Evolutionary conservation across 164 flowering plant species (phyloP), one percentile per base, ranked within the genome.

Genomic region (Magnolia sinica): DNA sequence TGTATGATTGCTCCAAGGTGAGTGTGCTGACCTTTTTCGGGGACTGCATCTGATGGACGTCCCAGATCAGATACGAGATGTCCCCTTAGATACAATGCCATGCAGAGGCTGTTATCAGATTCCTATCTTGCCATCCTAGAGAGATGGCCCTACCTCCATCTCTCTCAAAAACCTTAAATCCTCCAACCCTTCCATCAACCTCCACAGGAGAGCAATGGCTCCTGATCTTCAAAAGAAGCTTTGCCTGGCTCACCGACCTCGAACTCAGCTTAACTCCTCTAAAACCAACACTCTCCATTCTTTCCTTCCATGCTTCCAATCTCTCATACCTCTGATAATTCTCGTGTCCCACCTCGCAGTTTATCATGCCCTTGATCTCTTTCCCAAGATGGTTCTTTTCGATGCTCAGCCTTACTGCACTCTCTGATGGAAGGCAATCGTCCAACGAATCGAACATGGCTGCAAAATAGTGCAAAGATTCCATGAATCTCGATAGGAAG

Each of bases 401-500:
- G 20, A 91, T 91, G 68, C 87, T 75, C 70, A 88, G 73, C 79
- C 96, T 88, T 77, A 89, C 89, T 0, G 76, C 4, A 58, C 93
- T 91, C 18, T 88, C 89, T 0, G 78, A 49, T 0, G 93, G 92
- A 1, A 90, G 89, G 59, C 92, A 90, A 63, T 90, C 93, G 4
- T 91, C 92, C 50, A 91, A 74, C 0, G 92, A 90, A 76, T 90
- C 96, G 24, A 90, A 91, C 90, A 91, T 87, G 66, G 93, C 93
- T 19, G 96, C 92, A 76, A 85, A 90, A 73, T 88, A 87, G 58
- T 90, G 91, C 73, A 91, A 74, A n/a, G 93, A 90, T 76, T 90
- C 93, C 87, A 90, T 89, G 78, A 90, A 91, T 77, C 88, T 85
- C 45, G 92, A 82, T 11, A 90, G 61, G 82, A 91, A 88, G 72